Conservation (phyloP, 352 stramenopile genomes). For the Phytopythium aichiense region DNA sequence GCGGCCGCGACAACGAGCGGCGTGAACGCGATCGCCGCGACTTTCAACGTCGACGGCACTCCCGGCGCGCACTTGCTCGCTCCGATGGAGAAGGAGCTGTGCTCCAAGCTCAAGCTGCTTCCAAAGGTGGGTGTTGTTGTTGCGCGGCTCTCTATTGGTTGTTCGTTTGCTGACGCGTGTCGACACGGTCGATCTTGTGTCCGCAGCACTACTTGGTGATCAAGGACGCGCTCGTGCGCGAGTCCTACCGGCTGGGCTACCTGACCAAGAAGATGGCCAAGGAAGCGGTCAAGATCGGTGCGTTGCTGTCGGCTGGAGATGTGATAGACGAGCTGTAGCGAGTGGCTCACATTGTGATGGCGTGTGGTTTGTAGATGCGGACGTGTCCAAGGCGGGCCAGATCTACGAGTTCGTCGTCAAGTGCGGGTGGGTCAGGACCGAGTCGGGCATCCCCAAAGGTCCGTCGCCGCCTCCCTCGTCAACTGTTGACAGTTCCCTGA, state of each 20-base stretch:
- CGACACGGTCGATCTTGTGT: slow-evolving; percentile 6
- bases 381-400: slow-evolving; percentile 80
- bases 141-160: neutral
- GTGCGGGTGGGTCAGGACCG: slow-evolving; percentile 80
- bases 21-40: slow-evolving; percentile 30
- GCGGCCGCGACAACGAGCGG: slow-evolving; percentile 11
- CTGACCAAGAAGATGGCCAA: slow-evolving; percentile 72
- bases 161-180: neutral
- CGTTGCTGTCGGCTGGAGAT: slow-evolving; percentile 5
- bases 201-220: slow-evolving; percentile 92
- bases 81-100: slow-evolving; percentile 89
- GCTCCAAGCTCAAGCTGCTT: slow-evolving; percentile 86
- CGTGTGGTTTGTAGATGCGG: slow-evolving; percentile 24
- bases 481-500: neutral
- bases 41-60: slow-evolving; percentile 76
- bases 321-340: slow-evolving; percentile 2
- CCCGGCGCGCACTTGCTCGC: slow-evolving; percentile 87
- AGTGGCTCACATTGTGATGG: slow-evolving; percentile 29
- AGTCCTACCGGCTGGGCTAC: slow-evolving; percentile 78
- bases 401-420: slow-evolving; percentile 91
- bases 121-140: slow-evolving; percentile 56
- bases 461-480: slow-evolving; percentile 7
- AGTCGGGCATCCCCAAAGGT: slow-evolving; percentile 52
- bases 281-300: slow-evolving; percentile 91
- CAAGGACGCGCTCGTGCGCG: slow-evolving; percentile 92